These are phyloP conservation scores for Thalassiosira livingstoniorum DNA, from an alignment of 352 stramenopile species.

Conservation along the genomic window DNA sequence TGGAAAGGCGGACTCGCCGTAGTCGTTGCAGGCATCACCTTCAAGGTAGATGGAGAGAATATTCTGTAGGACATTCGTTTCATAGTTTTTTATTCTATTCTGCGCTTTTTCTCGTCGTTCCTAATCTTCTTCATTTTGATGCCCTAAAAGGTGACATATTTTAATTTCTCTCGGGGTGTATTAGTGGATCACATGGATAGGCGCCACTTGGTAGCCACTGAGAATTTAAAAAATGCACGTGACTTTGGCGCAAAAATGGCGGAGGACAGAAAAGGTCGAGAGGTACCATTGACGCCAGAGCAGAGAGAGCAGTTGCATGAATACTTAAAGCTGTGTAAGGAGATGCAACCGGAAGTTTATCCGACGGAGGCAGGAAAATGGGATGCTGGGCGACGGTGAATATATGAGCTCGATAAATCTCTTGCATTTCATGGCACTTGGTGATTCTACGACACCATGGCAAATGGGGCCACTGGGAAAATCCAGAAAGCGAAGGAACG, in stretches of 20 bases:
- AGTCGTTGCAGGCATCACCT: slow-evolving; percentile 31
- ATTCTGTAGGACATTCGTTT: background rate
- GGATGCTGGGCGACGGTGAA: too few relatives aligned
- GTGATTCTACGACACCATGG: too few relatives aligned
- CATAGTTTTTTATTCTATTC: background rate
- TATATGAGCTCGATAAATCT: too few relatives aligned
- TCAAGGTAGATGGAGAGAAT: slow-evolving; percentile 41
- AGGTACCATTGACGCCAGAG: slow-evolving; percentile 37
- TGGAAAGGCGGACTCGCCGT: slow-evolving; percentile 46
- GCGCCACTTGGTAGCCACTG: slow-evolving; percentile 40
- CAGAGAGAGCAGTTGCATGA: slow-evolving; percentile 54
- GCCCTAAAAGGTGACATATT: slow-evolving; percentile 40
- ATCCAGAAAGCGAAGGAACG: too few relatives aligned
- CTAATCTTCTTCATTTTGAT: background rate
- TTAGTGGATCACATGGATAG: slow-evolving; percentile 56
- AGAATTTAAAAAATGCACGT: slow-evolving; percentile 45
- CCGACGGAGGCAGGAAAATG: slow-evolving; percentile 18
- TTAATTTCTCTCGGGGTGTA: slow-evolving; percentile 57
- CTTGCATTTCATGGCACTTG: too few relatives aligned
- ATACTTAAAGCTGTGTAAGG: slow-evolving; percentile 46
- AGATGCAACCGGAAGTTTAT: slow-evolving; percentile 40
- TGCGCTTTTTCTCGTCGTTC: background rate
- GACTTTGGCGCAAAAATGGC: slow-evolving; percentile 39
- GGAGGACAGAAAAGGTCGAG: slow-evolving; percentile 36
- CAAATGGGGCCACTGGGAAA: too few relatives aligned